Conservation (phyloP, 163 green algal genomes). For the Chloroidium sp. region DNA sequence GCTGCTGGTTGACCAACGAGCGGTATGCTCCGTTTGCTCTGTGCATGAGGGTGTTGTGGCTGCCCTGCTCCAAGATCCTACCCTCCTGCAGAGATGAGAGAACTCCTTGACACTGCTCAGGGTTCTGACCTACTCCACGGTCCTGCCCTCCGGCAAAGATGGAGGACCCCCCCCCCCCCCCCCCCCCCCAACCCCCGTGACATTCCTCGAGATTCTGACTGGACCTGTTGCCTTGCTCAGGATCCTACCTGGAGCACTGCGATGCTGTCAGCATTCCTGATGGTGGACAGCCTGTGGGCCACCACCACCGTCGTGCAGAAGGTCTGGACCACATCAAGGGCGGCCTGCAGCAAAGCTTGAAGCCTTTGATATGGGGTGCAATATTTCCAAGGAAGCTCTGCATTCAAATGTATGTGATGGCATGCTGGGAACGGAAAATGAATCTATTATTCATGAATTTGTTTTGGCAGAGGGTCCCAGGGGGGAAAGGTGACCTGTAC, state of each 20-base stretch:
- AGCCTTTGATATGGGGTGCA: too few species aligned
- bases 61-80: slow-evolving; percentile 63
- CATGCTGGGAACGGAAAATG: too few species aligned
- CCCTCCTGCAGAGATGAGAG: slow-evolving; percentile 49
- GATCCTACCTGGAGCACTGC: slow-evolving; percentile 14
- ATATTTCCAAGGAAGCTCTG: too few species aligned
- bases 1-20: slow-evolving; percentile 11
- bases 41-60: slow-evolving; percentile 47
- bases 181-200: neutral
- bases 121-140: neutral
- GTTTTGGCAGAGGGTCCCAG: too few species aligned
- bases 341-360: slow-evolving; percentile 12
- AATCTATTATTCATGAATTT: too few species aligned
- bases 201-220: neutral
- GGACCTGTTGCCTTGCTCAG: neutral
- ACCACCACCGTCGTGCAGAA: slow-evolving; percentile 66
- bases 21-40: slow-evolving; percentile 5
- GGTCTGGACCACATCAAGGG: slow-evolving; percentile 38
- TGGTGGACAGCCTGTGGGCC: slow-evolving; percentile 69
- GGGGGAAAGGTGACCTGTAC: slow-evolving; percentile 12
- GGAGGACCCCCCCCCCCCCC: neutral
- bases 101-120: neutral
- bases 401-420: too few species aligned
- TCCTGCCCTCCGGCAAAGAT: neutral
- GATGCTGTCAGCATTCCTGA: slow-evolving; percentile 33